These are phyloP conservation scores for Melastoma candidum DNA, from an alignment of 441 rosid genomes.

Conservation along the genomic window DNA sequence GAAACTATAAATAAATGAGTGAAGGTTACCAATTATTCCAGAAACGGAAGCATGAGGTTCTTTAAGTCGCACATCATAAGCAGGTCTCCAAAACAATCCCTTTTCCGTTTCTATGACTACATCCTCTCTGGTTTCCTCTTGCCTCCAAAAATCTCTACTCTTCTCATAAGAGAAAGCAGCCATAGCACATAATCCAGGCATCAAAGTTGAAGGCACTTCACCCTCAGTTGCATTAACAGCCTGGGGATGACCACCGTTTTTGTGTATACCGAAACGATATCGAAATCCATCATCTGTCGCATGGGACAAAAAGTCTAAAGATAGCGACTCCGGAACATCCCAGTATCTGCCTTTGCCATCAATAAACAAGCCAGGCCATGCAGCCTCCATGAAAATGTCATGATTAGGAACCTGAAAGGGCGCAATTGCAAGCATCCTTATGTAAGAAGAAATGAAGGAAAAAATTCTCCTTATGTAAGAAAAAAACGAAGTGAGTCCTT, in stretches of 20 bases:
- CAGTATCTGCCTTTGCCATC: constrained; percentile 64
- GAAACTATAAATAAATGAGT: constrained; percentile 1
- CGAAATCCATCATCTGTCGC: constrained; percentile 43
- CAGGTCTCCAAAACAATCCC: constrained; percentile 24
- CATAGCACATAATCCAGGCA: constrained; percentile 71
- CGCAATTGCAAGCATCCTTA: constrained; percentile 4
- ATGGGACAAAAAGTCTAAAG: constrained; percentile 56
- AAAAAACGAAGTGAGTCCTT: too few relatives aligned
- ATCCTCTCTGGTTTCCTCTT: constrained; percentile 29
- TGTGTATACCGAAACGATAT: constrained; percentile 63
- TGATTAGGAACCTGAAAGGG: constrained; percentile 50
- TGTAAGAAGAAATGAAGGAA: not conserved
- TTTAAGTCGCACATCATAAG: constrained; percentile 51
- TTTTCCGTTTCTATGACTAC: constrained; percentile 23
- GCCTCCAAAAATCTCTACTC: constrained; percentile 62
- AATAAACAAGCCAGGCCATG: constrained; percentile 73
- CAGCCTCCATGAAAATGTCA: constrained; percentile 73
- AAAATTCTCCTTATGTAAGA: not conserved
- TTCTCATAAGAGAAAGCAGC: constrained; percentile 69
- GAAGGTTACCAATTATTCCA: constrained; percentile 50
- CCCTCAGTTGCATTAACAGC: constrained; percentile 25
- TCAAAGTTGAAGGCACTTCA: constrained; percentile 46
- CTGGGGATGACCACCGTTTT: constrained; percentile 45
- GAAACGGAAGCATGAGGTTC: constrained; percentile 74
- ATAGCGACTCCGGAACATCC: constrained; percentile 79